Evolutionary conservation across 78 protist genomes (phyloP).

Genomic region (Dictyostelium purpureum): DNA sequence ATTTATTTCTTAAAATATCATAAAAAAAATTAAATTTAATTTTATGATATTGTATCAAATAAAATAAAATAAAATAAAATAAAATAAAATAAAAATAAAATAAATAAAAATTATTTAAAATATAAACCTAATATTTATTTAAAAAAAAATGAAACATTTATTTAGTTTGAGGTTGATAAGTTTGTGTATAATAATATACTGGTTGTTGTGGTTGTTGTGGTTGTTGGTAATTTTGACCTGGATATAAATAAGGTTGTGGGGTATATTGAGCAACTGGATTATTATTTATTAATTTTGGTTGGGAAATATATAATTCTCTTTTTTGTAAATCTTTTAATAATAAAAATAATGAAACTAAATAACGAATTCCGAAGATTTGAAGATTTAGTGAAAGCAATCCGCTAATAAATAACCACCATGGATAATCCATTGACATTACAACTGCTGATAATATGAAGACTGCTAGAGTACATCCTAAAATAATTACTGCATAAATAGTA

Average conservation of each 20-base stretch:
- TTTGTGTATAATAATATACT: not conserved
- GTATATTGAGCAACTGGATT: not conserved
- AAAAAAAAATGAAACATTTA: not conserved
- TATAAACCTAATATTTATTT: not conserved
- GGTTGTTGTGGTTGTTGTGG: not conserved
- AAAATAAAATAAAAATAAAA: not conserved
- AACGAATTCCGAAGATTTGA: conserved; percentile 31
- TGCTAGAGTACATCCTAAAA: not conserved
- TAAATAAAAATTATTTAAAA: not conserved
- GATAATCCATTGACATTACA: not conserved
- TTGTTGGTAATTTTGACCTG: not conserved
- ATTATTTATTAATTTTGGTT: not conserved
- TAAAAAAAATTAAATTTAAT: not conserved
- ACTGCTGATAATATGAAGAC: conserved; percentile 3
- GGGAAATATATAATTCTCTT: not conserved
- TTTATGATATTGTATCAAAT: not conserved
- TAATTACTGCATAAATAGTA: not conserved
- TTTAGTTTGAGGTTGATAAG: not conserved
- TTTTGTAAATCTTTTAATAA: conserved; percentile 18
- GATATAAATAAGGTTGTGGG: not conserved
- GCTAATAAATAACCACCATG: conserved; percentile 24
- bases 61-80: no score
- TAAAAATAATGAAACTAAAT: not conserved
- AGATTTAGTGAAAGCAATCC: not conserved
- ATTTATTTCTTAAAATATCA: conserved; percentile 48